Conservation (phyloP, 2,329 filamentous ascomycete species). For the Rutstroemia sp. region DNA sequence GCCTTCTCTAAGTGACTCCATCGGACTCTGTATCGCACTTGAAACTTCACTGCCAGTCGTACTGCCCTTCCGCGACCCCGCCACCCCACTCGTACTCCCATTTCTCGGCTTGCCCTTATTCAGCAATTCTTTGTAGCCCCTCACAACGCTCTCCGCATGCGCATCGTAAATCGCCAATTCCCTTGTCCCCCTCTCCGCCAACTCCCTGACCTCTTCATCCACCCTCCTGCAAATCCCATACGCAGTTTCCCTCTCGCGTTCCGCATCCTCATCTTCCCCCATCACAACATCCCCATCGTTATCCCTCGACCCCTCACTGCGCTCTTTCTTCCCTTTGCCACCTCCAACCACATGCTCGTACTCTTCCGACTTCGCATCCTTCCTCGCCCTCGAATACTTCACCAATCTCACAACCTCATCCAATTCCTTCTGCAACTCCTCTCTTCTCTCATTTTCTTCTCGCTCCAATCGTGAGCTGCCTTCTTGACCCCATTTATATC, state of each 20-base stretch:
- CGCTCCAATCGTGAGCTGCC: background rate
- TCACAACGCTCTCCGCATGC: constrained; percentile 10
- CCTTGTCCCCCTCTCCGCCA: constrained; percentile 9
- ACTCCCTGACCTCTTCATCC: constrained; percentile 5
- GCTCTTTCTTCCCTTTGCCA: background rate
- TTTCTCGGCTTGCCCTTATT: constrained; percentile 1
- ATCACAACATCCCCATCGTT: constrained; percentile 14
- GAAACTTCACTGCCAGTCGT: too few species aligned
- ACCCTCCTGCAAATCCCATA: constrained; percentile 10
- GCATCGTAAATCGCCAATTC: constrained; percentile 20
- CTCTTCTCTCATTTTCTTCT: background rate
- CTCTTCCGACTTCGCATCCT: background rate
- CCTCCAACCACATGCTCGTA: background rate
- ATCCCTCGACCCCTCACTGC: constrained; percentile 6
- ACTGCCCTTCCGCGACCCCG: too few species aligned
- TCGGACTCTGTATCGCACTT: background rate
- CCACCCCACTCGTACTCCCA: background rate
- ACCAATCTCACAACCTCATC: background rate
- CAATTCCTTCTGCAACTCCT: background rate
- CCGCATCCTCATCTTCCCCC: background rate
- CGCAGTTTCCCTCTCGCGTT: constrained; percentile 2
- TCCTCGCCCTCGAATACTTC: background rate
- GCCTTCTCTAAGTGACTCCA: background rate
- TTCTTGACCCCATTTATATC: too few species aligned
- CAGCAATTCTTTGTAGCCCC: constrained; percentile 11